Evolutionary conservation across 148 eudicot genomes (phyloP), one percentile per base, ranked within the genome.

Genomic region (Fagopyrum tataricum): DNA sequence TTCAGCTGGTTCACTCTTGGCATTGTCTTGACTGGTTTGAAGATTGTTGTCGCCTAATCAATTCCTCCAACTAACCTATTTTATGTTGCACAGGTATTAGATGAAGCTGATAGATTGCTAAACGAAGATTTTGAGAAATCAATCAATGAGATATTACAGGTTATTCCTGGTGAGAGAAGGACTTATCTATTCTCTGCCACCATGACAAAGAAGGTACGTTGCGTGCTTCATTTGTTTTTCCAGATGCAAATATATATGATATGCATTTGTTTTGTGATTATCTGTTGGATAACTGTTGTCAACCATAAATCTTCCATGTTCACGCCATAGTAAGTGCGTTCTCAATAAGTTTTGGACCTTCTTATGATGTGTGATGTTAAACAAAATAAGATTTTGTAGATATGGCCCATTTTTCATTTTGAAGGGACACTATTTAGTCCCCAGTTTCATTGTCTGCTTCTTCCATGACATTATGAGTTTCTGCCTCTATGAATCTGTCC

Each of bases 51-150:
- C 31, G 37, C 5, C 6, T 67, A 31, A 46, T 47, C 51, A 47
- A 4, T 52, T 21, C 58, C 20, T 52, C 6, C 20, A 6, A 52
- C 23, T 21, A 52, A 52, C 58, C 6, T 15, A 52, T 52, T 13
- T 17, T 52, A 52, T 56, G 37, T 55, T 56, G 21, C 78, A 23
- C 81, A 94, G 98, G 98, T 94, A 46, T 72, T 94, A 51, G 97
- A 94, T 84, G 98, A 94, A 81, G 98, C 98, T 26, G 98, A 91
- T 82, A 84, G 91, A 79, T 77, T 94, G 82, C 80, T 94, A 59
- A 89, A 89, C 81, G 91, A 88, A 51, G 97, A 91, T 72, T 94
- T 94, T 74, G 89, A 89, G 82, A 88, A 91, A 80, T 76, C 90
- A 71, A 77, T 94, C 74, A 90, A 94, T 84, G 88, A 87, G 42